Evolutionary conservation across 805 yeast genomes (phyloP).

Genomic region (Hanseniaspora lindneri): DNA sequence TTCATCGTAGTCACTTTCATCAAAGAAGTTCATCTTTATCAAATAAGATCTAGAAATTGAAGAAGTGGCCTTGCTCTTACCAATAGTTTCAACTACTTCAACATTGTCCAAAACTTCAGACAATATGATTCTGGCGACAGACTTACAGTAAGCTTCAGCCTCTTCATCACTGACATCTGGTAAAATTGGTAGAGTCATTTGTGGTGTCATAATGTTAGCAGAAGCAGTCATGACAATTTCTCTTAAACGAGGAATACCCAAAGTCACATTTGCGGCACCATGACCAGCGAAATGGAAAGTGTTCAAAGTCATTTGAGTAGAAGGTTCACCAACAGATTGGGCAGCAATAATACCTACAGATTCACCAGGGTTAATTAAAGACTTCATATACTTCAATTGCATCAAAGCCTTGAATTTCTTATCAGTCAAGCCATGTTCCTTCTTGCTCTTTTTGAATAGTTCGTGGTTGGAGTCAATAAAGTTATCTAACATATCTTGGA

Average conservation of each 20-base stretch:
- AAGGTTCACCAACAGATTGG: constrained; percentile 97
- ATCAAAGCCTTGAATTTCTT: constrained; percentile 89
- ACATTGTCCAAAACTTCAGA: constrained; percentile 83
- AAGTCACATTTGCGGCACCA: constrained; percentile 98
- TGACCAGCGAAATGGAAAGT: constrained; percentile 99
- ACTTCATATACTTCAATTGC: constrained; percentile 97
- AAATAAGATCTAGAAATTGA: constrained; percentile 57
- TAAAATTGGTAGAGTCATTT: constrained; percentile 84
- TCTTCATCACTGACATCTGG: constrained; percentile 69
- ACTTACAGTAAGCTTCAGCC: constrained; percentile 88
- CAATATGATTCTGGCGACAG: constrained; percentile 69
- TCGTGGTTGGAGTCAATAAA: constrained; percentile 48
- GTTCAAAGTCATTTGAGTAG: constrained; percentile 96
- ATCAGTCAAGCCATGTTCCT: constrained; percentile 40
- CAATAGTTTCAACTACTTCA: constrained; percentile 78
- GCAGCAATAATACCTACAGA: constrained; percentile 97
- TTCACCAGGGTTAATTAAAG: constrained; percentile 91
- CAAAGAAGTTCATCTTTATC: constrained; percentile 64
- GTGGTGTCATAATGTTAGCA: constrained; percentile 92
- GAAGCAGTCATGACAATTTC: constrained; percentile 99
- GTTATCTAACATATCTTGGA: constrained; percentile 65
- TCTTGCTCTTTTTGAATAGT: constrained; percentile 41
- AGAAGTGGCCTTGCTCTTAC: constrained; percentile 38
- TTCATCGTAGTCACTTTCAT: constrained; percentile 59
- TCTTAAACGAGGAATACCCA: constrained; percentile 99